A percentile compares a stretch with the other conserved stretches of the same genome.
Evolutionary conservation across 1,139 yeast genomes (phyloP).

Genomic region (Hanseniaspora uvarum): DNA sequence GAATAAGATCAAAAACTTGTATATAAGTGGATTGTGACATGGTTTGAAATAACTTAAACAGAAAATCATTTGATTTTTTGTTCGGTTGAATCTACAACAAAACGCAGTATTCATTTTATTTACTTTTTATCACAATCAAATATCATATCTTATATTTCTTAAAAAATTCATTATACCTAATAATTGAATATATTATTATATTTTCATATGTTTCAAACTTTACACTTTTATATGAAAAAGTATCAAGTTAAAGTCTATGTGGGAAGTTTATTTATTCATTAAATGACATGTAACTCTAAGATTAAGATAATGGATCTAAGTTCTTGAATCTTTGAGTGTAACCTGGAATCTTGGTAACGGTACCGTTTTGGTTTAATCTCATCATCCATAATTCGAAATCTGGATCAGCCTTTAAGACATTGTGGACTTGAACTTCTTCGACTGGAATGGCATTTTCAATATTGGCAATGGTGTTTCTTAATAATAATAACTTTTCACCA

Average conservation of each 20-base stretch:
- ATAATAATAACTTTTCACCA: slow-evolving; percentile 70
- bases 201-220: neutral
- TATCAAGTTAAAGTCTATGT: neutral
- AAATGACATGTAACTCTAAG: neutral
- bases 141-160: neutral
- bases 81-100: neutral
- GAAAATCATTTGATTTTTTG: neutral
- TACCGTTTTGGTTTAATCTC: slow-evolving; percentile 63
- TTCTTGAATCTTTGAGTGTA: slow-evolving; percentile 96
- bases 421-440: slow-evolving; percentile 92
- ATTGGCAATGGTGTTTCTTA: slow-evolving; percentile 80
- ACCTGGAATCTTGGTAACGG: slow-evolving; percentile 92
- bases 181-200: neutral
- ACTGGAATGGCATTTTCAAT: slow-evolving; percentile 96
- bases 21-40: neutral
- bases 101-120: no score
- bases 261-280: neutral
- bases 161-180: neutral
- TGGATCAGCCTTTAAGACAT: slow-evolving; percentile 89
- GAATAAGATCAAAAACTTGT: neutral
- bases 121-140: neutral
- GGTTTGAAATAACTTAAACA: neutral
- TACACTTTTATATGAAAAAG: neutral
- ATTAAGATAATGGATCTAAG: slow-evolving; percentile 64
- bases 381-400: slow-evolving; percentile 93